Evolutionary conservation across 2,329 filamentous ascomycete genomes (phyloP).

Genomic region (Fusarium nanum): DNA sequence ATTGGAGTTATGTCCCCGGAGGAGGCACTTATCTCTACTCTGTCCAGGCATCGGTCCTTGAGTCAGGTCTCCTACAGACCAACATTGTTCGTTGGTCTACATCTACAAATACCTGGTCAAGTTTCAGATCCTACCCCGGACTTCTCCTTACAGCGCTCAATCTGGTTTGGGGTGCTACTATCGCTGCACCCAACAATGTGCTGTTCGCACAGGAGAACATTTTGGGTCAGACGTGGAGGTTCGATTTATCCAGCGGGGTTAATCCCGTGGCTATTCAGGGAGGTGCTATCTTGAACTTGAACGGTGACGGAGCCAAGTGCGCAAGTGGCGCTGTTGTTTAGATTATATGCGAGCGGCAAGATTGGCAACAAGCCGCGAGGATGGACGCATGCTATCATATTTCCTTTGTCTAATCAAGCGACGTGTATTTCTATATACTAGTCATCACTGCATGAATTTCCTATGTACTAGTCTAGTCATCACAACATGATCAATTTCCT

Average conservation of each 20-base stretch:
- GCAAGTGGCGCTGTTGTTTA: not conserved
- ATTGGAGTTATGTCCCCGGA: constrained; percentile 37
- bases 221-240: constrained; percentile 23
- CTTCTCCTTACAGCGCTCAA: constrained; percentile 6
- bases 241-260: not conserved
- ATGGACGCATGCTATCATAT: constrained; percentile 17
- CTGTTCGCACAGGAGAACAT: constrained; percentile 24
- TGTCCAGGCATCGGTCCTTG: constrained; percentile 9
- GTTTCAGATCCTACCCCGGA: not conserved
- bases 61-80: not conserved
- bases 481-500: constrained; percentile 21
- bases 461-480: constrained; percentile 23
- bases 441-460: not conserved
- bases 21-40: constrained; percentile 36
- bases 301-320: constrained; percentile 33
- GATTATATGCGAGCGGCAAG: constrained; percentile 18
- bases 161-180: constrained; percentile 9
- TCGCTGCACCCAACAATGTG: not conserved
- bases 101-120: too few relatives aligned
- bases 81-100: constrained; percentile 28
- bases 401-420: constrained; percentile 25
- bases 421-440: constrained; percentile 25
- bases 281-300: constrained; percentile 15
- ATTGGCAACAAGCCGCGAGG: constrained; percentile 23
- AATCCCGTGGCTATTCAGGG: not conserved